phyloP scores from a whole-genome alignment of 1,284 basidiomycete species.

The Quambalaria eucalypti region DNA sequence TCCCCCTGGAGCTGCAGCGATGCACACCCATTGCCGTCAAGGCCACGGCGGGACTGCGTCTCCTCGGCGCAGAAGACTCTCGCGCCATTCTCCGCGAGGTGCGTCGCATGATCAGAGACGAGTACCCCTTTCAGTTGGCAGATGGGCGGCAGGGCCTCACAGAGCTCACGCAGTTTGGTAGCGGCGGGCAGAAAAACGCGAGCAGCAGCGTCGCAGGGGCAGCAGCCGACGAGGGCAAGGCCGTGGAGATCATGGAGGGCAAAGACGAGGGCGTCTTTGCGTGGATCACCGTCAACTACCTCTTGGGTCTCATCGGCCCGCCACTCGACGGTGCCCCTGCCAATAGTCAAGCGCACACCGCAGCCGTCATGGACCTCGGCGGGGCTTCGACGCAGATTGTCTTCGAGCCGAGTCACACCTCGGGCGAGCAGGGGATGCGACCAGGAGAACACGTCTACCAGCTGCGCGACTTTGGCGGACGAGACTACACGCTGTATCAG shows the following conservation, averaged over 20 bases:
- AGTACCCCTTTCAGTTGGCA: slow-evolving; percentile 62
- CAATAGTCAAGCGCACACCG: slow-evolving; percentile 49
- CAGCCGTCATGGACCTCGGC: slow-evolving; percentile 89
- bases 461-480: slow-evolving; percentile 50
- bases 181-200: not conserved
- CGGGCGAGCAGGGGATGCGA: slow-evolving; percentile 54
- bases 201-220: not conserved
- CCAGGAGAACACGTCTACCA: slow-evolving; percentile 89
- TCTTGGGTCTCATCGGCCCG: slow-evolving; percentile 27
- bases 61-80: slow-evolving; percentile 63
- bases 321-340: slow-evolving; percentile 7
- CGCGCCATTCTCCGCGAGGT: slow-evolving; percentile 72
- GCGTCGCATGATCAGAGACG: slow-evolving; percentile 55
- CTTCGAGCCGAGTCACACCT: slow-evolving; percentile 65
- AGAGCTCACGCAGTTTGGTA: not conserved
- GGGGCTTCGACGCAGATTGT: slow-evolving; percentile 98
- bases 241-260: slow-evolving; percentile 67
- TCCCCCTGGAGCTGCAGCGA: slow-evolving; percentile 60
- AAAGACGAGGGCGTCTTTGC: slow-evolving; percentile 86
- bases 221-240: not conserved
- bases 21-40: slow-evolving; percentile 89
- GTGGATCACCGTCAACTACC: slow-evolving; percentile 95
- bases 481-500: slow-evolving; percentile 39
- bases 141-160: slow-evolving; percentile 35
- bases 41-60: slow-evolving; percentile 82